A percentile compares a stretch with the other conserved stretches of the same genome.
These are phyloP conservation scores for Aspergillus pseudoterreus DNA, from an alignment of 2,329 filamentous ascomycete species.

Conservation along the genomic window DNA sequence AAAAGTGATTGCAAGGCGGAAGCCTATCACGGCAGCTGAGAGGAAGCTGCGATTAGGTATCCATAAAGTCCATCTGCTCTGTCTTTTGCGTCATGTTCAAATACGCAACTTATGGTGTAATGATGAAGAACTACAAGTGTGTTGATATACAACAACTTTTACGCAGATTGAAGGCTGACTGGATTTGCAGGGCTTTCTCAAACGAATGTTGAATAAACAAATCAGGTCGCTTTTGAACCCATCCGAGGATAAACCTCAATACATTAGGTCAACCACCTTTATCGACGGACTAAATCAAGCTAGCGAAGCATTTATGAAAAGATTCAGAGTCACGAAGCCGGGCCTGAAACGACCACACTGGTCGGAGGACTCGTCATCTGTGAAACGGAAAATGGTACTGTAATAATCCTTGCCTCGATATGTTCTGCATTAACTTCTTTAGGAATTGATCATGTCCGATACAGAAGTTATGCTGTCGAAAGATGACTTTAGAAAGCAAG, in stretches of 20 bases:
- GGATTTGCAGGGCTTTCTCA: conserved; percentile 45
- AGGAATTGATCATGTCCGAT: conserved; percentile 58
- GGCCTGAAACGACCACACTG: conserved; percentile 71
- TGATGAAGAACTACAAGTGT: conserved; percentile 62
- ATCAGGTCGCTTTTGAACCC: conserved; percentile 67
- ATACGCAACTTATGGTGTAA: conserved; percentile 88
- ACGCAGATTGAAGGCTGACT: conserved; percentile 10
- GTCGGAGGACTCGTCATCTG: conserved; percentile 63
- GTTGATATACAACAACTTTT: conserved; percentile 6
- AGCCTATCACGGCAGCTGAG: conserved; percentile 54
- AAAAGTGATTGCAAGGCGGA: conserved; percentile 38
- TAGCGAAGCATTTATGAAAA: conserved; percentile 62
- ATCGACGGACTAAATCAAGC: conserved; percentile 73
- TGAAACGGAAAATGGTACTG: conserved; percentile 51
- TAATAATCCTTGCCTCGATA: conserved; percentile 8
- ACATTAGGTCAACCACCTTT: conserved; percentile 70
- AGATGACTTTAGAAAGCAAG: conserved; percentile 69
- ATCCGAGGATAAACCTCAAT: conserved; percentile 64
- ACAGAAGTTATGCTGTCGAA: conserved; percentile 66
- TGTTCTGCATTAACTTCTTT: conserved; percentile 9
- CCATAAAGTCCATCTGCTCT: conserved; percentile 85
- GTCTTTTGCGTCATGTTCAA: conserved; percentile 72
- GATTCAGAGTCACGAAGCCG: conserved; percentile 67
- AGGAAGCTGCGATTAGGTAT: conserved; percentile 64
- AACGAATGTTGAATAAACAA: conserved; percentile 62